Percentiles rank a stretch among this genome's conserved stretches.
Conservation (phyloP, 2,329 filamentous ascomycete genomes). For the Didymellaceae sp. region DNA sequence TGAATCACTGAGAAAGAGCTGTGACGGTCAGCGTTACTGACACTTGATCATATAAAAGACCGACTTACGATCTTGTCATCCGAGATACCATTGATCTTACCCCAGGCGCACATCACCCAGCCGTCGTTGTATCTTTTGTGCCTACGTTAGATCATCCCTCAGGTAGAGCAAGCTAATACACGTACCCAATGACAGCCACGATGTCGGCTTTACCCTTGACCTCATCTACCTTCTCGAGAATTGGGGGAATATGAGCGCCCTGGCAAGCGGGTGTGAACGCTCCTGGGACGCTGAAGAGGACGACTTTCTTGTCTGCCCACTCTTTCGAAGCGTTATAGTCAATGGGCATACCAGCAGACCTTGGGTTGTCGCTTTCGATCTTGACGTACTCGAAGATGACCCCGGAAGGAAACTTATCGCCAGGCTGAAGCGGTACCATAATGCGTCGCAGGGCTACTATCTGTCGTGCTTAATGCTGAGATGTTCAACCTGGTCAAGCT, state of each 20-base stretch:
- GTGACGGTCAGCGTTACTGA: neutral
- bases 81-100: neutral
- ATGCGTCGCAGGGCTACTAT: neutral
- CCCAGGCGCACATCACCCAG: slow-evolving; percentile 4
- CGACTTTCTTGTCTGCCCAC: slow-evolving; percentile 1
- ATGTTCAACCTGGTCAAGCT: too few species aligned
- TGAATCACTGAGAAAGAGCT: slow-evolving; percentile 3
- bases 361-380: slow-evolving; percentile 4
- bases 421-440: neutral
- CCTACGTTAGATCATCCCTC: neutral
- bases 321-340: slow-evolving; percentile 2
- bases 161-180: neutral
- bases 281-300: slow-evolving; percentile 1
- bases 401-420: neutral
- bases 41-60: too few species aligned
- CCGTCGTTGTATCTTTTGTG: neutral
- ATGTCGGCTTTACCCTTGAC: slow-evolving; percentile 2
- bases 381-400: slow-evolving; percentile 5
- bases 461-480: too few species aligned
- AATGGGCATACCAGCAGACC: slow-evolving; percentile 2
- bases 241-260: neutral
- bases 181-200: neutral
- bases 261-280: neutral
- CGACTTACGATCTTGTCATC: slow-evolving; percentile 3
- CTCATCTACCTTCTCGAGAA: neutral